Conservation (phyloP, 129 eudicot species). For the Mikania micrantha region DNA sequence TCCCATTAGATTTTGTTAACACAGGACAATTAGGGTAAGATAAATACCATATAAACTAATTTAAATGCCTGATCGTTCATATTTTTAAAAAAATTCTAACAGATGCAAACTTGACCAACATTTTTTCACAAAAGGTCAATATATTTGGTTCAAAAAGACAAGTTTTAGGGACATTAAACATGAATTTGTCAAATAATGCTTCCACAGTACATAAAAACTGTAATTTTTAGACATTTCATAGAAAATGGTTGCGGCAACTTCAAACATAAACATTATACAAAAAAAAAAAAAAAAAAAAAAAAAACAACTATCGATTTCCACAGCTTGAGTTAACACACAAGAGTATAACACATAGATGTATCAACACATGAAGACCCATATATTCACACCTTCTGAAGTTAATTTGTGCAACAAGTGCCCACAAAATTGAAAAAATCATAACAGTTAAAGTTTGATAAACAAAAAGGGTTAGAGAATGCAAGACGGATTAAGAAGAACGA, state of each 20-base stretch:
- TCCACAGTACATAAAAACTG: background rate
- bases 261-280: background rate
- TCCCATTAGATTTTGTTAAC: too few species aligned
- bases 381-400: background rate
- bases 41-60: background rate
- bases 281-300: background rate
- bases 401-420: too few species aligned
- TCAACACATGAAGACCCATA: background rate
- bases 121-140: background rate
- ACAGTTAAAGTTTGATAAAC: background rate
- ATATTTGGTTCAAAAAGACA: background rate
- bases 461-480: background rate
- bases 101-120: background rate
- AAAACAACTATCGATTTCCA: background rate
- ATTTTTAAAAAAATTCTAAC: background rate
- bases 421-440: background rate
- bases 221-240: background rate
- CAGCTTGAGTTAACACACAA: constrained; percentile 8
- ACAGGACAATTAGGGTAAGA: background rate
- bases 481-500: constrained; percentile 5
- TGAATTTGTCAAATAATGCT: background rate
- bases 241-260: background rate
- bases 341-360: background rate
- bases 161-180: background rate
- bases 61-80: background rate